Evolutionary conservation across 2,329 filamentous ascomycete species (phyloP), one percentile per base, ranked within the genome.

Genomic region (Sclerotinia minor): DNA sequence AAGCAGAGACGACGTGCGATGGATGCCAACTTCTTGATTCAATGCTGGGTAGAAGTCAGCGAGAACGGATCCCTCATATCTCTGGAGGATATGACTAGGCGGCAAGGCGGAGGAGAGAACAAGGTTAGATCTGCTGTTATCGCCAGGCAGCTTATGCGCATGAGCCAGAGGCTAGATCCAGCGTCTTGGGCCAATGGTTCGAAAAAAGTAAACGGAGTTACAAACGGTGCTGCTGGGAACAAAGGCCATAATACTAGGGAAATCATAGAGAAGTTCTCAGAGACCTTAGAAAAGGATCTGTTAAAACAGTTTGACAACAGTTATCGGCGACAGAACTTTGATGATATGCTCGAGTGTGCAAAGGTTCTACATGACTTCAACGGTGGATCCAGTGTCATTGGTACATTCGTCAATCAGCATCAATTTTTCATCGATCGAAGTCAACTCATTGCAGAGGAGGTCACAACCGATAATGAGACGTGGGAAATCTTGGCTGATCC

Each of bases 401-500:
- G 92, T 19, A 84, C 94, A 15, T 99, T 98, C 78, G 94, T 99
- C 76, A 99, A 99, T 77, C 95, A 99, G 78, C 96, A 99, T 80
- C 93, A 97, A 76, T 99, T 99, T 84, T 99, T 99, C 80, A 97
- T 99, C 76, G 95, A 98, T 77, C 86, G 94, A 35, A 95, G 93
- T 73, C 94, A 98, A 78, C 83, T 99, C 68, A 89, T 97, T 61
- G 85, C 87, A 17, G 92, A 95, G 73, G 85, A 81, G n/a, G 84
- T 86, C 60, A 84, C 72, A 15, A 76, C 76, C 29, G 76, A 78
- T 68, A 77, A 84, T 68, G 87, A 92, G 70, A 89, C 88, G 2
- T 97, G 94, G 94, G 94, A 98, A 68, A 89, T 90, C 73, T 83
- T 99, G 64, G 94, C 96, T 58, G 95, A 99, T 76, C 96, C 96